Percentiles rank a stretch among this genome's conserved stretches.
These are phyloP conservation scores for Phaeosphaeriaceae sp. DNA, from an alignment of 2,329 filamentous ascomycete species.

Conservation along the genomic window DNA sequence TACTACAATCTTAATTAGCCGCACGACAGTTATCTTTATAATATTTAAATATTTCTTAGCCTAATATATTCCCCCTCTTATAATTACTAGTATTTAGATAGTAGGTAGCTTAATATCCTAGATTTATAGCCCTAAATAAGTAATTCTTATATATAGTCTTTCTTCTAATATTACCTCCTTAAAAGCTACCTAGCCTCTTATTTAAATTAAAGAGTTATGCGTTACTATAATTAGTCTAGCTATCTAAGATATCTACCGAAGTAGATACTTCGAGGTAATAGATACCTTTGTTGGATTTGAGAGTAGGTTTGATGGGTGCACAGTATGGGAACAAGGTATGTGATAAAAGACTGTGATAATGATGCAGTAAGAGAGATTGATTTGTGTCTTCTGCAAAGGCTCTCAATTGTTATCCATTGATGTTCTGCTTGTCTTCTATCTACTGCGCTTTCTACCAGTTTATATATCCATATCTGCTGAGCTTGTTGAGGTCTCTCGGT, in stretches of 20 bases:
- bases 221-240: conserved; percentile 22
- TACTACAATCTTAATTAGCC: no score
- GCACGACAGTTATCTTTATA: neutral
- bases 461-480: no score
- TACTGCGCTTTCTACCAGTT: no score
- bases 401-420: no score
- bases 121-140: conserved; percentile 15
- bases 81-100: conserved; percentile 24
- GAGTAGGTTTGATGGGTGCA: no score
- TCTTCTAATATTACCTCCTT: conserved; percentile 12
- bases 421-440: no score
- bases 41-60: conserved; percentile 19
- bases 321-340: no score
- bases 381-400: no score
- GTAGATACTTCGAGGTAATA: conserved; percentile 25
- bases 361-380: no score
- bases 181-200: conserved; percentile 23
- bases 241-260: conserved; percentile 23
- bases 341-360: no score
- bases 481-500: no score
- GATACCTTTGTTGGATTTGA: no score
- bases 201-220: conserved; percentile 20
- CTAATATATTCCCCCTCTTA: conserved; percentile 22
- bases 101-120: conserved; percentile 21
- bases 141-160: conserved; percentile 19